These are phyloP conservation scores for Lactuca sativa DNA, from an alignment of 129 eudicot genomes.

Conservation along the genomic window DNA sequence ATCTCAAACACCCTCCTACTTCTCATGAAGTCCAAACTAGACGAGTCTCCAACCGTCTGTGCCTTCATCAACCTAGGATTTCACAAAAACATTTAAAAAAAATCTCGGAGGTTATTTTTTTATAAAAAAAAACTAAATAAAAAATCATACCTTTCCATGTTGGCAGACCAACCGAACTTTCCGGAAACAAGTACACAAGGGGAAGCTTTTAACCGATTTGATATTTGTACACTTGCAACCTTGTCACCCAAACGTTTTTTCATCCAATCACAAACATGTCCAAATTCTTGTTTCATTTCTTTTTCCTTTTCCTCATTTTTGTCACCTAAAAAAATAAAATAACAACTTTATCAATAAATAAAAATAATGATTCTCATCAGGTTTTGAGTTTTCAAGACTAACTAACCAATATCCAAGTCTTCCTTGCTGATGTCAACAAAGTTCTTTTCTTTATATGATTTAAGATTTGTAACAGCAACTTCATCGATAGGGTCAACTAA, in stretches of 20 bases:
- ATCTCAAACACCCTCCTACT: conserved; percentile 90
- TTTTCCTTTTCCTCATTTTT: conserved; percentile 67
- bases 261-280: conserved; percentile 49
- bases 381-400: conserved; percentile 22
- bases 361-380: not conserved
- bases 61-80: conserved; percentile 86
- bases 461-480: conserved; percentile 81
- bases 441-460: conserved; percentile 72
- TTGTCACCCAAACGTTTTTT: conserved; percentile 66
- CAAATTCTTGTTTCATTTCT: conserved; percentile 71
- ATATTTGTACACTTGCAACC: conserved; percentile 88
- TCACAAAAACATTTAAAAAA: conserved; percentile 10
- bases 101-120: not conserved
- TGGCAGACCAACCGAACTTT: conserved; percentile 99
- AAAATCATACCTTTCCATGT: conserved; percentile 78
- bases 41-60: conserved; percentile 70
- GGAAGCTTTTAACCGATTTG: conserved; percentile 82
- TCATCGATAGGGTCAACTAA: conserved; percentile 95
- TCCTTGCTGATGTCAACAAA: conserved; percentile 94
- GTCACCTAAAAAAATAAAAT: conserved; percentile 29
- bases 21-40: conserved; percentile 78
- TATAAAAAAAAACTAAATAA: not conserved
- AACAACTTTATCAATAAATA: not conserved
- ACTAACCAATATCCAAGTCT: conserved; percentile 88
- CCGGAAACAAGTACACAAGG: conserved; percentile 94